Base-by-base conservation (phyloP, 257 asterid species). In the Voacanga thouarsii region DNA sequence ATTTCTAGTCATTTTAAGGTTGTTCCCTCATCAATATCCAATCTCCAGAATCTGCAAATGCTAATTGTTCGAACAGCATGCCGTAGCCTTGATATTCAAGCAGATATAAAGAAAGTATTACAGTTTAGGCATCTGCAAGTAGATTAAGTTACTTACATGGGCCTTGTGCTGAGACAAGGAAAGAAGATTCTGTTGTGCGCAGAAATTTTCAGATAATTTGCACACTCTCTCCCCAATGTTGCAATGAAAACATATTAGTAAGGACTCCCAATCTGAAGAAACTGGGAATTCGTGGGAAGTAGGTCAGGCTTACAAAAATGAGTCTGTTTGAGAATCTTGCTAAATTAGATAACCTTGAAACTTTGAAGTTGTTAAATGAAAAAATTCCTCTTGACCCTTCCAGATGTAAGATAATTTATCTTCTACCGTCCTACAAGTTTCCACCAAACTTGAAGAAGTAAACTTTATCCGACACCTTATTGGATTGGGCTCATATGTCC, bases 21-120 rank as follows among this genome's bases (percentile, higher is more conserved):
- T 61, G 82, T 88, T 30, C 91, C 91, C 4, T 72, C 82, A 3
- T 19, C 85, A 53, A 77, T 88, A 39, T 84, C 88, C 37, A 80
- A 79, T 1, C 88, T 88, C 5, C 82, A 87, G 88, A 85, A 88
- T 57, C 83, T 88, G 6, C 87, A 85, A 76, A 86, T 89, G 3
- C 71, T 88, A 71, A 75, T 82, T 33, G 76, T 88, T 12, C 19
- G 72, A 39, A 83, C 91, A 47, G 80, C 77, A 23, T 77, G 70
- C 0, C 86, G 87, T 10, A 79, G 75, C 21, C 87, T 88, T 26
- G 72, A 80, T 49, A 78, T 88, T 60, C 75, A 28, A 71, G 84
- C 79, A 33, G 87, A 85, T 75, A 60, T 88, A 41, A 86, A 85
- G 85, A 85, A 84, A 47, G 82, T 86, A 88, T 47, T 79, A 7